Evolutionary conservation across 140 eudicot species (phyloP), one percentile per base, ranked within the genome.

Genomic region (Senecio squalidus): DNA sequence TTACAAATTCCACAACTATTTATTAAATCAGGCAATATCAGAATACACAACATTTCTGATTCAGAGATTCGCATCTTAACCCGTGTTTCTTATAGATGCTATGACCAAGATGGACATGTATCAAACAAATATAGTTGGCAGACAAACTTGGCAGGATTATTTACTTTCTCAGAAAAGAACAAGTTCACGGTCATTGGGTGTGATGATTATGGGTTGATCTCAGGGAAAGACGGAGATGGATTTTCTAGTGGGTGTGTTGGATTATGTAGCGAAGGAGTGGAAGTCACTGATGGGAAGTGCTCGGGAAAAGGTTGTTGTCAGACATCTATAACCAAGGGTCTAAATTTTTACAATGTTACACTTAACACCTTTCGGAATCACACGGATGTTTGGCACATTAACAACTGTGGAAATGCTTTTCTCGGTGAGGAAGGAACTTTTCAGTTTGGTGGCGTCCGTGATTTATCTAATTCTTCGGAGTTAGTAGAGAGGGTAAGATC

Each of bases 321-420:
- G 41, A 29, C 58, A 47, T 14, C 69, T 9, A 62, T 62, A 29
- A 26, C 57, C 1, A 62, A 62, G 27, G 68, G 68, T 45, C 67
- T 60, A 0, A 2, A 9, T 5, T 7, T 3, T 26, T 29, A 25
- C 14, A 55, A 31, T 29, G 17, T 31, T 55, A 17, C 10, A 55
- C 44, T 55, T 16, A 0, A 8, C 22, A 4, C 15, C 10, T n/a
- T 55, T 5, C 48, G 25, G 1, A 69, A 57, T 40, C 72, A 75
- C 43, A 48, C 50, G 0, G 23, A 3, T 1, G 36, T 67, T n/a
- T 43, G 36, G 45, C 14, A 62, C 13, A 45, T 77, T 13, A 44
- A 77, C 39, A 31, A 62, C 3, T 77, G 78, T 33, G 40, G 75
- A 33, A 61, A 9, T 26, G 82, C 78, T 0, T 77, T 71, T 45